Percentiles rank a stretch among this genome's conserved stretches.
These are phyloP conservation scores for Neurospora sp. DNA, from an alignment of 2,329 filamentous ascomycete species.

Conservation along the genomic window DNA sequence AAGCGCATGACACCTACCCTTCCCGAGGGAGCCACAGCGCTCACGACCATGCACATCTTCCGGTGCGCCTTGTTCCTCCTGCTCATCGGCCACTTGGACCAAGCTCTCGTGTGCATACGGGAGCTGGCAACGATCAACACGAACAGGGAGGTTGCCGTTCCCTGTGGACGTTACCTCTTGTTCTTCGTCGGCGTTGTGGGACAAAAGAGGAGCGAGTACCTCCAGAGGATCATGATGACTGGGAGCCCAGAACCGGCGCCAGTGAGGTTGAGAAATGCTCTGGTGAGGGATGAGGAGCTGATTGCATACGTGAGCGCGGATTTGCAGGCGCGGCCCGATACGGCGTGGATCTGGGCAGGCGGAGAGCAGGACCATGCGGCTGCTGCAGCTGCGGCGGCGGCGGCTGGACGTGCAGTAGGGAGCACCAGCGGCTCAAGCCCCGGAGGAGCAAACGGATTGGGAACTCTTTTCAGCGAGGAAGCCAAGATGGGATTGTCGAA, in stretches of 20 bases:
- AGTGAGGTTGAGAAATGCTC: conserved; percentile 22
- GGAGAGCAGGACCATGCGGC: conserved; percentile 39
- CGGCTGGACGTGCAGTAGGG: neutral
- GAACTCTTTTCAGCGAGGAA: conserved; percentile 34
- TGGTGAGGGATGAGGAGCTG: conserved; percentile 70
- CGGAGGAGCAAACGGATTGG: conserved; percentile 21
- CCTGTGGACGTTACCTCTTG: conserved; percentile 70
- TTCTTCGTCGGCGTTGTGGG: conserved; percentile 69
- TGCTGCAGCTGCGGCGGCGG: conserved; percentile 23
- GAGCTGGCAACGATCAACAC: conserved; percentile 61
- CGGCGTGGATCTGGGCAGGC: conserved; percentile 74
- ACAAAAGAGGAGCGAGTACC: conserved; percentile 40
- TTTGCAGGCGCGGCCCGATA: conserved; percentile 67
- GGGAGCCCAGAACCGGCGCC: conserved; percentile 5
- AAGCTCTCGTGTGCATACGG: conserved; percentile 64
- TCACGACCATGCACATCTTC: conserved; percentile 79
- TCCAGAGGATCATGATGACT: conserved; percentile 13
- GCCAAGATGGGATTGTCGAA: conserved; percentile 42
- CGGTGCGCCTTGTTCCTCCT: conserved; percentile 74
- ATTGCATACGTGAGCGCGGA: conserved; percentile 80
- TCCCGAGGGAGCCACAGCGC: conserved; percentile 58
- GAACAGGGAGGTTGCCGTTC: conserved; percentile 60
- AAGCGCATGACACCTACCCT: conserved; percentile 54
- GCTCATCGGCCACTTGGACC: conserved; percentile 61
- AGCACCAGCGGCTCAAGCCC: conserved; percentile 2